phyloP scores from a whole-genome alignment of 1,284 basidiomycete genomes.

The Fomitopsis betulina region DNA sequence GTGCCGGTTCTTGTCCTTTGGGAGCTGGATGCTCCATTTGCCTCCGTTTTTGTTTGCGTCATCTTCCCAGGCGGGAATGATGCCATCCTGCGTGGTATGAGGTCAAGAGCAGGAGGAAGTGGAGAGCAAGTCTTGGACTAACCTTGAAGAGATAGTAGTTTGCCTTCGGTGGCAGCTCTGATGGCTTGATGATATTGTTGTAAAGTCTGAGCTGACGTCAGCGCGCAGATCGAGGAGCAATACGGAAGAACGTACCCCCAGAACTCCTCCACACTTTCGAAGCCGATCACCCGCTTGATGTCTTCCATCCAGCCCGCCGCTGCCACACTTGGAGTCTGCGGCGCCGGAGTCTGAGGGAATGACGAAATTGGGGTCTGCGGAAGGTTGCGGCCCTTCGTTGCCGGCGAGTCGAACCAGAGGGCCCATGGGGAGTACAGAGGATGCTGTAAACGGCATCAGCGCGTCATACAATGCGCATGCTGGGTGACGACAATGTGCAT shows the following conservation, averaged over 20 bases:
- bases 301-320: constrained; percentile 96
- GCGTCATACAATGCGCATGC: neutral
- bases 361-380: constrained; percentile 82
- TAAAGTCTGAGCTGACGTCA: constrained; percentile 60
- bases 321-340: constrained; percentile 59
- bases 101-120: constrained; percentile 1
- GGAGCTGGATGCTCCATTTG: constrained; percentile 98
- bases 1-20: constrained; percentile 86
- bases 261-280: constrained; percentile 95
- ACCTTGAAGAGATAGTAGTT: constrained; percentile 99
- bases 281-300: constrained; percentile 90
- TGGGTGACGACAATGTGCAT: neutral
- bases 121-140: neutral
- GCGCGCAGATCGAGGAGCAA: constrained; percentile 1
- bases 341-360: constrained; percentile 70
- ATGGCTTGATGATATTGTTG: constrained; percentile 98
- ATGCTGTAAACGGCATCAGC: constrained; percentile 48
- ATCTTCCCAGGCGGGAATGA: constrained; percentile 97
- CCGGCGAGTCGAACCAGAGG: constrained; percentile 93
- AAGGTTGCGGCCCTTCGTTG: constrained; percentile 81
- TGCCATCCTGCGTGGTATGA: constrained; percentile 62
- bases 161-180: constrained; percentile 88
- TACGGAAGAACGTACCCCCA: constrained; percentile 70
- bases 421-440: constrained; percentile 94
- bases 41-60: constrained; percentile 94